A percentile compares a stretch with the other conserved stretches of the same genome.
These are phyloP conservation scores for Anthostomella pinea DNA, from an alignment of 2,329 filamentous ascomycete genomes.

Conservation along the genomic window DNA sequence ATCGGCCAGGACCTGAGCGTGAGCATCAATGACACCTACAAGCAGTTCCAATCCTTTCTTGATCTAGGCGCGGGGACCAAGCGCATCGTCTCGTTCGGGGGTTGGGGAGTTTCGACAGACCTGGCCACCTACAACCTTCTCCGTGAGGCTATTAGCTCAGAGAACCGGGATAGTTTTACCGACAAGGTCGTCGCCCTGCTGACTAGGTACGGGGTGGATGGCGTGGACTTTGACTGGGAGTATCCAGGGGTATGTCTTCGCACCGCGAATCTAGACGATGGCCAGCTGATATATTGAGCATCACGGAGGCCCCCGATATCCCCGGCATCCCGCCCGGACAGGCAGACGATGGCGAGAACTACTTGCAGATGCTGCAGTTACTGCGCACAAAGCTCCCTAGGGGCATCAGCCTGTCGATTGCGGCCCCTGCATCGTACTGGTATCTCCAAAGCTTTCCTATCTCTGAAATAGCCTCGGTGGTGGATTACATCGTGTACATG, in stretches of 20 bases:
- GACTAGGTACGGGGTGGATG: slow-evolving; percentile 25
- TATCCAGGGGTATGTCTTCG: slow-evolving; percentile 25
- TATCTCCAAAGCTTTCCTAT: slow-evolving; percentile 24
- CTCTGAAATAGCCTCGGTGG: slow-evolving; percentile 6
- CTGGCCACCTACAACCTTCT: slow-evolving; percentile 18
- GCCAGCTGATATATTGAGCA: not conserved
- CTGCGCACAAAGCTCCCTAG: slow-evolving; percentile 4
- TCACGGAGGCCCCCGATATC: slow-evolving; percentile 14
- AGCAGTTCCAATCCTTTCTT: slow-evolving; percentile 18
- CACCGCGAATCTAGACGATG: not conserved
- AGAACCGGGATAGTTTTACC: slow-evolving; percentile 12
- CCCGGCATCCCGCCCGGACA: slow-evolving; percentile 14
- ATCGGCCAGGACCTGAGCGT: slow-evolving; percentile 7
- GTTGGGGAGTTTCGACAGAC: slow-evolving; percentile 18
- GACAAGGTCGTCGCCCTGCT: slow-evolving; percentile 25
- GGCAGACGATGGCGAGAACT: slow-evolving; percentile 12
- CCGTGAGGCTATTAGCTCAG: slow-evolving; percentile 7
- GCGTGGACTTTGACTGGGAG: slow-evolving; percentile 38
- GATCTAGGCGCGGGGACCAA: slow-evolving; percentile 11
- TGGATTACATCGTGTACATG: slow-evolving; percentile 26
- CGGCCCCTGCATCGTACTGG: slow-evolving; percentile 26
- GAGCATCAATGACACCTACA: slow-evolving; percentile 11
- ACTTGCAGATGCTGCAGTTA: slow-evolving; percentile 10
- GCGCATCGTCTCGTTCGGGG: slow-evolving; percentile 18
- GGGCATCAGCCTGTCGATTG: slow-evolving; percentile 14